Conservation (phyloP, 371 early-diverging fungal species). For the Mortierella sp. region DNA sequence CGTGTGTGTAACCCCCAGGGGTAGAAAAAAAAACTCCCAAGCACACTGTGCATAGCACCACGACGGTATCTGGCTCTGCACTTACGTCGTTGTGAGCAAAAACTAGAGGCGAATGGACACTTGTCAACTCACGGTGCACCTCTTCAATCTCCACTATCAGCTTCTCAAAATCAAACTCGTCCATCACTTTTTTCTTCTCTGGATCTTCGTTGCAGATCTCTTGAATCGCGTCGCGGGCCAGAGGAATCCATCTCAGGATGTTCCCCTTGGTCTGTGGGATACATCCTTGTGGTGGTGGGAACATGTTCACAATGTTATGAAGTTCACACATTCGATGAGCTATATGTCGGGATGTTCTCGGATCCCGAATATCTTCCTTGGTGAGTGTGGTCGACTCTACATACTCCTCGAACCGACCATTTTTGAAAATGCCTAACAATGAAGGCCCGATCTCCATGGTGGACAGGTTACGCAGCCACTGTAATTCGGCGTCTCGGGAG, state of each 20-base stretch:
- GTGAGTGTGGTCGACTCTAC: constrained; percentile 81
- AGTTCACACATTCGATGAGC: constrained; percentile 79
- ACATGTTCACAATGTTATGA: constrained; percentile 77
- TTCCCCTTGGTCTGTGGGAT: constrained; percentile 75
- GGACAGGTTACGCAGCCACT: constrained; percentile 79
- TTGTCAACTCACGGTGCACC: constrained; percentile 53
- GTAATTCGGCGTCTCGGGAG: constrained; percentile 80
- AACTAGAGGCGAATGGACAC: constrained; percentile 70
- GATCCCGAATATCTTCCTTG: constrained; percentile 72
- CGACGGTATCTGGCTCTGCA: not conserved
- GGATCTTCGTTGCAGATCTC: constrained; percentile 48
- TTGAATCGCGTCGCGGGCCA: constrained; percentile 55
- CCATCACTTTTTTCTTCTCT: constrained; percentile 36
- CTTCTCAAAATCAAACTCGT: constrained; percentile 57
- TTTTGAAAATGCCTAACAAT: constrained; percentile 85
- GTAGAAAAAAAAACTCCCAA: too few species aligned
- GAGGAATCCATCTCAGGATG: constrained; percentile 71
- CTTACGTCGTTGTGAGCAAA: constrained; percentile 88
- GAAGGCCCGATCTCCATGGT: constrained; percentile 79
- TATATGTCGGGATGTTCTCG: constrained; percentile 74
- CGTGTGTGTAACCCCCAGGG: too few species aligned
- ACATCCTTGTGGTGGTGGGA: constrained; percentile 59
- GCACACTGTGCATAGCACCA: too few species aligned
- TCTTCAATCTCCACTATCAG: constrained; percentile 61
- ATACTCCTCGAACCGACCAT: constrained; percentile 91